Conservation (phyloP, 148 eudicot genomes). For the Polygonum aviculare region DNA sequence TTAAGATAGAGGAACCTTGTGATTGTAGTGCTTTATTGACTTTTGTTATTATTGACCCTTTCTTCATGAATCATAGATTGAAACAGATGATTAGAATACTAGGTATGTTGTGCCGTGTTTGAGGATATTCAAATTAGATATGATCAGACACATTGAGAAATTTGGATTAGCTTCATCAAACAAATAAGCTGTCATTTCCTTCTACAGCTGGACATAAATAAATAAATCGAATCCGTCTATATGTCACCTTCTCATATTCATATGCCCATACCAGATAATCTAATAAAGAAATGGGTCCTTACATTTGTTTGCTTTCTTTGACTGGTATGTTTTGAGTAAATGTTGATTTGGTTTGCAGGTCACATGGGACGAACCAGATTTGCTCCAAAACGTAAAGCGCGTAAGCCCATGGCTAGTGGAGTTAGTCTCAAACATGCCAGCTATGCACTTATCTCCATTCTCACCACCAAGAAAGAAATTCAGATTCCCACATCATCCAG, state of each 20-base stretch:
- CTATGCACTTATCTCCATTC: slow-evolving; percentile 75
- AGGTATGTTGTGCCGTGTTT: not conserved
- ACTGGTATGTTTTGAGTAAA: no score
- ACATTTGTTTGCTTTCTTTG: no score
- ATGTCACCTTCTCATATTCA: not conserved
- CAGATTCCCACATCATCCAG: slow-evolving; percentile 61
- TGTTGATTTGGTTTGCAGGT: slow-evolving; percentile 35
- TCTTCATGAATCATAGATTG: not conserved
- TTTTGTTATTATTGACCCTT: not conserved
- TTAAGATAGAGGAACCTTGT: not conserved
- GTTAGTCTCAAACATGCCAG: slow-evolving; percentile 78
- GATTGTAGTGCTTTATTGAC: slow-evolving; percentile 3
- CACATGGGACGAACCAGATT: slow-evolving; percentile 93
- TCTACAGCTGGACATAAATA: not conserved
- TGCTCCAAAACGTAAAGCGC: slow-evolving; percentile 88
- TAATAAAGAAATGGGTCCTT: no score
- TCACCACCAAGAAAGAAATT: slow-evolving; percentile 80
- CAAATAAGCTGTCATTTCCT: not conserved
- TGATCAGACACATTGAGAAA: not conserved
- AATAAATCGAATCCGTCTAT: not conserved
- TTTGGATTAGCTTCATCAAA: not conserved
- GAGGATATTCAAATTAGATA: slow-evolving; percentile 2
- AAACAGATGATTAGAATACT: not conserved
- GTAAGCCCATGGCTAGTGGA: slow-evolving; percentile 97
- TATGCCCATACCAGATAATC: no score